phyloP scores from a whole-genome alignment of 2,329 filamentous ascomycete species.

The Calonectria pseudoturangicola region DNA sequence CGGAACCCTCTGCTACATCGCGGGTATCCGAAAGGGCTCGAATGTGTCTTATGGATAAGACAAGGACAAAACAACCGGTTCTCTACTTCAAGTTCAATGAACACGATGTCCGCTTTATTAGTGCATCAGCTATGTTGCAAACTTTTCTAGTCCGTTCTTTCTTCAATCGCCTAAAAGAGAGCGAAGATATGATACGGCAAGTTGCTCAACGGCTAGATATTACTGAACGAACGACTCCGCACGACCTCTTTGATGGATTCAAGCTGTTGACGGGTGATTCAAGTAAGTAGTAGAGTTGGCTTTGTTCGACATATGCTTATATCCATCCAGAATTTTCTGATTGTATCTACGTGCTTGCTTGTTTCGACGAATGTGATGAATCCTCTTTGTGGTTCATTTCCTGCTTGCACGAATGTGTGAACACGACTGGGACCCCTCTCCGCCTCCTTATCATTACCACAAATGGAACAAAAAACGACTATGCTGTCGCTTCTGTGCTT shows the following conservation, averaged over 20 bases:
- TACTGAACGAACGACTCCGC: neutral
- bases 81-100: constrained; percentile 30
- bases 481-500: neutral
- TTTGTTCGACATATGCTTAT: neutral
- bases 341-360: constrained; percentile 24
- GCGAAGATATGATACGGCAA: neutral
- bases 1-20: neutral
- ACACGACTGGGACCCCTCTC: neutral
- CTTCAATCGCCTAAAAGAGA: constrained; percentile 12
- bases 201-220: neutral
- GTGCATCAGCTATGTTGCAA: constrained; percentile 9
- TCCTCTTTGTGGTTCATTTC: constrained; percentile 30
- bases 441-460: constrained; percentile 22
- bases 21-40: neutral
- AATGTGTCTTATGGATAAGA: neutral
- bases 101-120: constrained; percentile 25
- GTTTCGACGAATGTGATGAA: constrained; percentile 33
- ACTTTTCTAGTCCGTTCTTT: constrained; percentile 11
- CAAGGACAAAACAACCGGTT: neutral
- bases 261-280: neutral
- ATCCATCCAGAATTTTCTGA: neutral
- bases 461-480: constrained; percentile 14
- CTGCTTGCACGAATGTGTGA: neutral
- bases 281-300: neutral
- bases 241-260: neutral